phyloP scores from a whole-genome alignment of 164 flowering plant genomes.

The Vitis rupestris region DNA sequence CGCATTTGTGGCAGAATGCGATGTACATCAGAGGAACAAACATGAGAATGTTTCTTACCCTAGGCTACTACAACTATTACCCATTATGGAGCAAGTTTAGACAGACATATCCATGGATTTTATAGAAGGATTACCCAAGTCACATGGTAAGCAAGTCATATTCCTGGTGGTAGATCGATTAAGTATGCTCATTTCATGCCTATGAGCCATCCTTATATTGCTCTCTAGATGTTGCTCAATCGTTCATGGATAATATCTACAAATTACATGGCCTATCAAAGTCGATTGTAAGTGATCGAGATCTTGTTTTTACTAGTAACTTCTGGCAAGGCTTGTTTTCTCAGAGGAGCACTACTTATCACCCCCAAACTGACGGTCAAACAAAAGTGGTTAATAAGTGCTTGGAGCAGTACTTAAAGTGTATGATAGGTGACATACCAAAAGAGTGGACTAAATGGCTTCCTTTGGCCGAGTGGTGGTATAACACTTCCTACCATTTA shows the following conservation, averaged over 20 bases:
- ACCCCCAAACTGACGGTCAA: no score
- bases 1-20: neutral
- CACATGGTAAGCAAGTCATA: neutral
- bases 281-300: no score
- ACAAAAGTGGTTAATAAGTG: no score
- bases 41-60: neutral
- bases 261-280: neutral
- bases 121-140: neutral
- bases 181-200: conserved; percentile 13
- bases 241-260: neutral
- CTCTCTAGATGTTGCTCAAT: neutral
- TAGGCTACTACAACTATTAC: conserved; percentile 5
- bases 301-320: no score
- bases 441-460: no score
- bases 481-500: no score
- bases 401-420: no score
- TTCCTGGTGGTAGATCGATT: conserved; percentile 7
- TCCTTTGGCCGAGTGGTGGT: no score
- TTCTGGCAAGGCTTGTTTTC: no score
- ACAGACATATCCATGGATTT: neutral
- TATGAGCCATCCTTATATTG: neutral
- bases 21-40: conserved; percentile 1
- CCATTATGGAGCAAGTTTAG: neutral
- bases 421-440: no score
- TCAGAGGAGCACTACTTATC: no score